A percentile compares a stretch with the other conserved stretches of the same genome.
Conservation (phyloP, 192 early-diverging fungal species). For the Backusella tuberculispora region DNA sequence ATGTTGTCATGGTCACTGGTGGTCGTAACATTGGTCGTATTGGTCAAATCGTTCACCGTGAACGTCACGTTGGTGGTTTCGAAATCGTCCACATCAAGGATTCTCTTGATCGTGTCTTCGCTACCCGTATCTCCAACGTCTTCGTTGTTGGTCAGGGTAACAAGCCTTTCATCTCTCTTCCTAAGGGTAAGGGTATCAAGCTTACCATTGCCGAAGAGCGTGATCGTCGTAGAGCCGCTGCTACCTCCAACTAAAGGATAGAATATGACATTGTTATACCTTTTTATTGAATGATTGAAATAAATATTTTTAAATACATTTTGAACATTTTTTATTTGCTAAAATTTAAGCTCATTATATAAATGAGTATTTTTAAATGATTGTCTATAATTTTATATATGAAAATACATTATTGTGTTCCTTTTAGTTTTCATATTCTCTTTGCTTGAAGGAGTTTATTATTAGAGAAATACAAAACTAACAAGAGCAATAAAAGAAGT, state of each 20-base stretch:
- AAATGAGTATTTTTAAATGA: no score
- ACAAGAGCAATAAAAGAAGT: no score
- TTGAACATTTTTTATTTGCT: no score
- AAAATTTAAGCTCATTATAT: no score
- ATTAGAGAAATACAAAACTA: no score
- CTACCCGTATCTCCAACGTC: constrained; percentile 97
- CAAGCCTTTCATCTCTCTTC: constrained; percentile 95
- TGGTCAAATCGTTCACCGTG: constrained; percentile 95
- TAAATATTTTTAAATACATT: not conserved
- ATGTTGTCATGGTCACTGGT: constrained; percentile 97
- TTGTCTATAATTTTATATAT: no score
- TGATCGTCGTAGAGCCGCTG: constrained; percentile 69
- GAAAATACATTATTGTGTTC: no score
- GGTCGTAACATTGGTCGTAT: constrained; percentile 99
- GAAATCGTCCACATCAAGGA: constrained; percentile 99
- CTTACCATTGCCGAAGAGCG: constrained; percentile 99
- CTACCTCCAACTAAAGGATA: not conserved
- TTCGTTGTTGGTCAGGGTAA: constrained; percentile 85
- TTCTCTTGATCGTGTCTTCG: constrained; percentile 90
- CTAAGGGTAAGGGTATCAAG: constrained; percentile 99
- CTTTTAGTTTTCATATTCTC: no score
- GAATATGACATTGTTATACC: constrained; percentile 9
- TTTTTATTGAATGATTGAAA: constrained; percentile 16
- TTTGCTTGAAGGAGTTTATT: no score
- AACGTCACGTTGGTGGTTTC: constrained; percentile 97